phyloP scores from a whole-genome alignment of 208 protist genomes.

The Dictyostelium gargantuum region DNA sequence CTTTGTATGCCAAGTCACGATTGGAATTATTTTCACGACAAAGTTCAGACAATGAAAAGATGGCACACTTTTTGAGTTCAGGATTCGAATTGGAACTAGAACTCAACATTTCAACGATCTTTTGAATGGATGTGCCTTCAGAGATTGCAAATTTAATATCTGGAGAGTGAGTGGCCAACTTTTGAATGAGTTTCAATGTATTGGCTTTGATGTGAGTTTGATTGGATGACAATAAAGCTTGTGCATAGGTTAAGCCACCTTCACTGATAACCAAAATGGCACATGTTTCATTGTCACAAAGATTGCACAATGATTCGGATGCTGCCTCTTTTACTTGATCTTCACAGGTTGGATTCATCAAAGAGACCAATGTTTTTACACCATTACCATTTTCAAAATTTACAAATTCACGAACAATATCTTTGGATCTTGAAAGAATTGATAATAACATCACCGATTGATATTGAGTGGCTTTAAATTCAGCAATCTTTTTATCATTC shows the following conservation, averaged over 20 bases:
- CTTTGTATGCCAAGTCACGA: slow-evolving; percentile 33
- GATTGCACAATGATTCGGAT: slow-evolving; percentile 19
- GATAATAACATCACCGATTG: not conserved
- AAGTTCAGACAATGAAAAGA: slow-evolving; percentile 45
- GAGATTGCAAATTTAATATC: slow-evolving; percentile 54
- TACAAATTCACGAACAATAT: slow-evolving; percentile 38
- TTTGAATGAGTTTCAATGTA: slow-evolving; percentile 31
- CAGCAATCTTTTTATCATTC: not conserved
- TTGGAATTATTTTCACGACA: slow-evolving; percentile 40
- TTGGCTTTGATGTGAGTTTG: slow-evolving; percentile 35
- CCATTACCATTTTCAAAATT: slow-evolving; percentile 41
- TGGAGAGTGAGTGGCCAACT: slow-evolving; percentile 5
- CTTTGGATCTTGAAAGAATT: slow-evolving; percentile 7
- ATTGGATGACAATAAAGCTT: slow-evolving; percentile 2
- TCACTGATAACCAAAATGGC: slow-evolving; percentile 34
- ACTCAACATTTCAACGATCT: slow-evolving; percentile 57
- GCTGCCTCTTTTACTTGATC: slow-evolving; percentile 1
- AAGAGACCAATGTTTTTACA: slow-evolving; percentile 4
- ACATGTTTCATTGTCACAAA: slow-evolving; percentile 44
- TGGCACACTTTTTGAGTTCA: slow-evolving; percentile 49
- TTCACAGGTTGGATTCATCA: slow-evolving; percentile 25
- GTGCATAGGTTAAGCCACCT: slow-evolving; percentile 6
- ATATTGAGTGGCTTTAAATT: not conserved
- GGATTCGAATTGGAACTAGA: not conserved
- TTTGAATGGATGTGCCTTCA: slow-evolving; percentile 40